Percentiles rank a stretch among this genome's conserved stretches.
phyloP scores from a whole-genome alignment of 257 asterid species.

The Solanum clarkiae region DNA sequence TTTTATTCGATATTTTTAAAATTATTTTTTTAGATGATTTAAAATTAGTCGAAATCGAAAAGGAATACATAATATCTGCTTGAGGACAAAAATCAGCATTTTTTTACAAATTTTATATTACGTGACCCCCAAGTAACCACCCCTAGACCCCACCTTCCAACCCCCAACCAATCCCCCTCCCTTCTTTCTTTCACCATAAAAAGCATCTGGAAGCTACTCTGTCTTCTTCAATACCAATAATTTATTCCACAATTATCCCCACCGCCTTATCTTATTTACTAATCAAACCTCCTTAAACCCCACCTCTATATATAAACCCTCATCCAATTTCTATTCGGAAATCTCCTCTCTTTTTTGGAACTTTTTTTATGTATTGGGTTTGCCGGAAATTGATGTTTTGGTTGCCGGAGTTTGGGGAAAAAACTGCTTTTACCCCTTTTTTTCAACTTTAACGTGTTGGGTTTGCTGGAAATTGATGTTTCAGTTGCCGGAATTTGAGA shows the following conservation, averaged over 20 bases:
- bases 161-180: neutral
- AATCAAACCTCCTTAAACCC: constrained; percentile 7
- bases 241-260: constrained; percentile 1
- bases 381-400: neutral
- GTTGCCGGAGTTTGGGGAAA: neutral
- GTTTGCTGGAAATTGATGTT: neutral
- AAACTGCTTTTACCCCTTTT: neutral
- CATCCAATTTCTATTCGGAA: neutral
- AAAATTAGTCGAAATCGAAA: no score
- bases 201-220: neutral
- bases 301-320: neutral
- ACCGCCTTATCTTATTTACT: constrained; percentile 1
- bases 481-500: neutral
- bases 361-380: neutral
- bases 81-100: neutral
- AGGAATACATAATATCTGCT: no score
- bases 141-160: neutral
- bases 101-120: neutral
- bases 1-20: no score
- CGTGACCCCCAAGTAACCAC: constrained; percentile 21
- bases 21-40: no score
- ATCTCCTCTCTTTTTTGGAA: neutral
- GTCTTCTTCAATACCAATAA: neutral
- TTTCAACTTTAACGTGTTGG: neutral
- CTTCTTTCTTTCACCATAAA: neutral